phyloP scores from a whole-genome alignment of 257 asterid genomes.

The Handroanthus guayacan region DNA sequence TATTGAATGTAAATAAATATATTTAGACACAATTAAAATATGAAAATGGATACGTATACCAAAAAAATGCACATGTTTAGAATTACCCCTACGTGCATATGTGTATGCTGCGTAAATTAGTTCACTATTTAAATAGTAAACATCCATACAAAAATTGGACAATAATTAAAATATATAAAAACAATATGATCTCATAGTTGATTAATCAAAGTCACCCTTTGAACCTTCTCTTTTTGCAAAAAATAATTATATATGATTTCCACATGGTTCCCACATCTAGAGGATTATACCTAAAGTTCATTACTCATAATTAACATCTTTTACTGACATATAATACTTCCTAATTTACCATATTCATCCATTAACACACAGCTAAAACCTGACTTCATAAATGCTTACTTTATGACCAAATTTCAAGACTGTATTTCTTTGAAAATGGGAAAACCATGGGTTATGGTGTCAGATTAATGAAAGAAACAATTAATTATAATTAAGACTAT shows the following conservation, averaged over 20 bases:
- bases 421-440: no score
- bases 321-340: conserved; percentile 1
- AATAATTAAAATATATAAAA: not conserved
- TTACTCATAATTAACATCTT: conserved; percentile 27
- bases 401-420: not conserved
- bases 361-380: conserved; percentile 29
- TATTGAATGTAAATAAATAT: not conserved
- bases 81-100: not conserved
- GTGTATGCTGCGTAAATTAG: not conserved
- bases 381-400: conserved; percentile 21
- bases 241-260: not conserved
- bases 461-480: no score
- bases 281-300: not conserved
- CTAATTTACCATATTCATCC: conserved; percentile 1
- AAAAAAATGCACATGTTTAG: not conserved
- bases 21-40: not conserved
- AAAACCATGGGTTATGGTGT: no score
- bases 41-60: not conserved
- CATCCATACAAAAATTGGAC: no score
- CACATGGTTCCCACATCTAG: conserved; percentile 16
- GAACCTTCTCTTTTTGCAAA: not conserved
- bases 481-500: no score
- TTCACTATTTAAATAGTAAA: no score
- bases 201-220: conserved; percentile 5
- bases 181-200: conserved; percentile 10